Percentiles rank a stretch among this genome's conserved stretches.
These are phyloP conservation scores for Neospora caninum DNA, from an alignment of 169 alveolate genomes.

Conservation along the genomic window DNA sequence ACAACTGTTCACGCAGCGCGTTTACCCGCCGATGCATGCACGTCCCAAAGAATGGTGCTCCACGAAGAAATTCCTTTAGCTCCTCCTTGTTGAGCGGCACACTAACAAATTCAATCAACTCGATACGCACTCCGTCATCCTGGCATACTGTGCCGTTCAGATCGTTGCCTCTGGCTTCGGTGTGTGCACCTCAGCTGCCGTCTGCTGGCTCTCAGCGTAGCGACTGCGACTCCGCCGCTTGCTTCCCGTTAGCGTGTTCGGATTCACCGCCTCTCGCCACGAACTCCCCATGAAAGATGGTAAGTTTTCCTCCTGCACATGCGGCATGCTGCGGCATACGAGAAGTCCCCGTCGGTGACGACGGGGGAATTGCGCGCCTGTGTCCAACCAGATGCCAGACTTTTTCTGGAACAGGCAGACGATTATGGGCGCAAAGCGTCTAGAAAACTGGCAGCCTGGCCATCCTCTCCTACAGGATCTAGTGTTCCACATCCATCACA, in stretches of 20 bases:
- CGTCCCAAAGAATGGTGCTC: not conserved
- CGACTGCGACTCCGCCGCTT: not conserved
- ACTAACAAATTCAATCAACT: not conserved
- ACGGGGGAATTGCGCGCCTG: too few relatives aligned
- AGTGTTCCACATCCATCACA: too few relatives aligned
- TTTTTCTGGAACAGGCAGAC: too few relatives aligned
- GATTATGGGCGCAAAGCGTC: too few relatives aligned
- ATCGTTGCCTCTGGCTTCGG: not conserved
- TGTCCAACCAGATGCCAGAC: too few relatives aligned
- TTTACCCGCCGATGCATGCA: not conserved
- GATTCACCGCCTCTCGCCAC: not conserved
- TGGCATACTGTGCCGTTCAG: not conserved
- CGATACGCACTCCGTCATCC: not conserved
- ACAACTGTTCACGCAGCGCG: not conserved
- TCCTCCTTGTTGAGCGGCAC: not conserved
- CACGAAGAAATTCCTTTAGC: not conserved
- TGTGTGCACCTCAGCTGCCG: not conserved
- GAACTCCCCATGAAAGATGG: not conserved
- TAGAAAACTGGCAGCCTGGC: too few relatives aligned
- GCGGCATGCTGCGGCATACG: too few relatives aligned
- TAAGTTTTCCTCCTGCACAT: not conserved
- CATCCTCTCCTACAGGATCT: too few relatives aligned
- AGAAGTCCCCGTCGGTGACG: too few relatives aligned
- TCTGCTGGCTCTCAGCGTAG: not conserved
- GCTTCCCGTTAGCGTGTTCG: not conserved